These are phyloP conservation scores for Boechera divaricarpa DNA, from an alignment of 345 rosid genomes.

Conservation along the genomic window DNA sequence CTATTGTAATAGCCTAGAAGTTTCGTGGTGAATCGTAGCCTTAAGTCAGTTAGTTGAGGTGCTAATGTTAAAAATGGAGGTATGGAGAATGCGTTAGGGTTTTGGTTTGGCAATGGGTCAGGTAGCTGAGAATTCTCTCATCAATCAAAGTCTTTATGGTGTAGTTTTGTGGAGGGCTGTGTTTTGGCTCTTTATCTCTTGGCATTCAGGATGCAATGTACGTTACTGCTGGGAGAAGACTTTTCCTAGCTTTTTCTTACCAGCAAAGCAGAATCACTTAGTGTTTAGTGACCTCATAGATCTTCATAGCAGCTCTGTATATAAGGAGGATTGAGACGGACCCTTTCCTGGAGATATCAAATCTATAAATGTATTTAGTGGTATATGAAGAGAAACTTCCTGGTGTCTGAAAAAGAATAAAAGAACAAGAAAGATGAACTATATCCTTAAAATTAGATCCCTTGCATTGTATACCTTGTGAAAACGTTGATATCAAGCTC, in stretches of 20 bases:
- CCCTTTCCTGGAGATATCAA: slow-evolving; percentile 1
- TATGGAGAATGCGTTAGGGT: neutral
- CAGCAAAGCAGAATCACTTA: slow-evolving; percentile 1
- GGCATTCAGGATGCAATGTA: slow-evolving; percentile 7
- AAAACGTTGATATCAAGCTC: neutral
- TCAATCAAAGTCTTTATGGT: slow-evolving; percentile 9
- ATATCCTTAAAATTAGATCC: neutral
- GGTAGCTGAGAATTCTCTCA: neutral
- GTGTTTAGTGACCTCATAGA: slow-evolving; percentile 19
- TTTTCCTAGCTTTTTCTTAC: neutral
- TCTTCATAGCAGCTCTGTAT: slow-evolving; percentile 26
- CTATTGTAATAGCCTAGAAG: slow-evolving; percentile 7
- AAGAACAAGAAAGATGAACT: slow-evolving; percentile 6
- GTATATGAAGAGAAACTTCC: neutral
- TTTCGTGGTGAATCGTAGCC: slow-evolving; percentile 16
- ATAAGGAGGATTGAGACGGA: neutral
- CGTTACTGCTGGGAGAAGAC: neutral
- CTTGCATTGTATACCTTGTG: neutral
- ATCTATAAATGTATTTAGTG: neutral
- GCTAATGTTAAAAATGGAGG: neutral
- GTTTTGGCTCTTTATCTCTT: neutral
- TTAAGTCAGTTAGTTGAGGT: slow-evolving; percentile 13
- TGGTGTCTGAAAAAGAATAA: slow-evolving; percentile 7
- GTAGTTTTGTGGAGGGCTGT: slow-evolving; percentile 7
- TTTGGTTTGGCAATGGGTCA: slow-evolving; percentile 14